Conservation (phyloP, 192 early-diverging fungal genomes). For the Haplosporangium gracile region DNA sequence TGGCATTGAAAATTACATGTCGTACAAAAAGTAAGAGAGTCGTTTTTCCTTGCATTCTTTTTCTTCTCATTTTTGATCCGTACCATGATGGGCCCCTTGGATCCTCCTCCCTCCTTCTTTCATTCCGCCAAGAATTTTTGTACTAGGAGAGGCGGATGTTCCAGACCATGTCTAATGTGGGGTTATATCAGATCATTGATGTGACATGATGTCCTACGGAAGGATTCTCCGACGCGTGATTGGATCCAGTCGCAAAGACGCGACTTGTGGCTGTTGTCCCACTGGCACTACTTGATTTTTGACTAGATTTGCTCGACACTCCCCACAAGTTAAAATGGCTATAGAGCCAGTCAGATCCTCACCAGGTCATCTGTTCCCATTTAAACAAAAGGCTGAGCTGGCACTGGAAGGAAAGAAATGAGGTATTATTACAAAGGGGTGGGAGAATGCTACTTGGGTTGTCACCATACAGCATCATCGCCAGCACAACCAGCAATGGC, state of each 20-base stretch:
- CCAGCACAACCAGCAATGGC: too few relatives aligned
- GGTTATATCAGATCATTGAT: not conserved
- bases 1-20: not conserved
- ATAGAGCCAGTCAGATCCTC: not conserved
- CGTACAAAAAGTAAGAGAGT: not conserved
- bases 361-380: not conserved
- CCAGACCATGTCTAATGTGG: not conserved
- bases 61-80: not conserved
- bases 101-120: not conserved
- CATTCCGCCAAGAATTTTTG: not conserved
- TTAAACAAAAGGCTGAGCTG: too few relatives aligned
- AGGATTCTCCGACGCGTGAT: too few relatives aligned
- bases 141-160: not conserved
- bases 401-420: too few relatives aligned
- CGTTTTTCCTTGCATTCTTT: not conserved
- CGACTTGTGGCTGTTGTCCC: too few relatives aligned
- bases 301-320: not conserved
- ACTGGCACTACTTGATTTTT: not conserved
- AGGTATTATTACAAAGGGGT: not conserved
- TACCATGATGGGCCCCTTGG: not conserved
- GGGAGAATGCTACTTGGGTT: not conserved
- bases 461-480: not conserved
- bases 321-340: not conserved
- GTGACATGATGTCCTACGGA: not conserved
- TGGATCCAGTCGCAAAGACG: too few relatives aligned